phyloP scores from a whole-genome alignment of 2,329 filamentous ascomycete species.

The Fusarium graminum region DNA sequence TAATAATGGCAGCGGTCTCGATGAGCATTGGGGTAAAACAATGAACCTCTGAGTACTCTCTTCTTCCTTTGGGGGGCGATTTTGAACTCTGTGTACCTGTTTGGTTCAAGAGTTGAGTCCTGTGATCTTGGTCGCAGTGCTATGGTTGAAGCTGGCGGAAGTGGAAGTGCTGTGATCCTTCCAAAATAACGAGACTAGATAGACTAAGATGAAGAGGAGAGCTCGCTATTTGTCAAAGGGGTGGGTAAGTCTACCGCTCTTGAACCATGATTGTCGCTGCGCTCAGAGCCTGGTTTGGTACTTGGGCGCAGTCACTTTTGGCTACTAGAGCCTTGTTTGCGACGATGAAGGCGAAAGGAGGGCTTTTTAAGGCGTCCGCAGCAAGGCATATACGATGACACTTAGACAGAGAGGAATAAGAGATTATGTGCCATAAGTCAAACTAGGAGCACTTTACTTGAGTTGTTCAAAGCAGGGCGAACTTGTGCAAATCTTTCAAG shows the following conservation, averaged over 20 bases:
- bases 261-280: conserved; percentile 5
- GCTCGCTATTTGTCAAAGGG: conserved; percentile 3
- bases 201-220: conserved; percentile 9
- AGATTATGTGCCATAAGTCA: background rate
- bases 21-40: conserved; percentile 32
- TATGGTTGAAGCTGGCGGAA: conserved; percentile 4
- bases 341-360: background rate
- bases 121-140: background rate
- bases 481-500: conserved; percentile 32
- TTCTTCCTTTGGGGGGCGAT: background rate
- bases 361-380: conserved; percentile 22
- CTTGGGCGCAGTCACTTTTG: conserved; percentile 17
- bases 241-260: conserved; percentile 2
- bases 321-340: conserved; percentile 31
- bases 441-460: background rate
- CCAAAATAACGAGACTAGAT: conserved; percentile 8
- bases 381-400: conserved; percentile 24
- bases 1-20: conserved; percentile 25
- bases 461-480: conserved; percentile 24
- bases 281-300: conserved; percentile 35
- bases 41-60: background rate
- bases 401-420: background rate
- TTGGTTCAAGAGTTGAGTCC: background rate
- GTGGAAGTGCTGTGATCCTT: conserved; percentile 42
- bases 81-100: background rate